Evolutionary conservation across 768 basidiomycete species (phyloP).

Genomic region (Agaricus blazei): DNA sequence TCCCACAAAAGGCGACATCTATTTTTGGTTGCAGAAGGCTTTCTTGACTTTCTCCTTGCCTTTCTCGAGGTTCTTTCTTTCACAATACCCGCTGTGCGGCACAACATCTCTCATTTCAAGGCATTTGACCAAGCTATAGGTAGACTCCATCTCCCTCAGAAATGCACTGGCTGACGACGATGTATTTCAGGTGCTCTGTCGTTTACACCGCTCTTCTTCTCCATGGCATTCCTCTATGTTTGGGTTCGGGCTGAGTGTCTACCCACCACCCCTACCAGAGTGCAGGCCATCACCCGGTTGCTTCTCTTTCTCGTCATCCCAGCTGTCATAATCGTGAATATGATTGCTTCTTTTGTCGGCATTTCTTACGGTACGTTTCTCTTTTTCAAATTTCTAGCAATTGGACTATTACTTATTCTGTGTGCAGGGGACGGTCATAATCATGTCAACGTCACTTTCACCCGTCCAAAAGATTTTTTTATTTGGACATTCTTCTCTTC

Average conservation of each 20-base stretch:
- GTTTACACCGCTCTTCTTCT: constrained; percentile 60
- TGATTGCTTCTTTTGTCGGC: constrained; percentile 61
- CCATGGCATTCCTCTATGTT: constrained; percentile 56
- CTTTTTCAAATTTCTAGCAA: neutral
- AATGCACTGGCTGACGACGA: neutral
- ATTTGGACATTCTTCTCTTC: constrained; percentile 56
- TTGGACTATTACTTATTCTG: neutral
- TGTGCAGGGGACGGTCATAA: constrained; percentile 2
- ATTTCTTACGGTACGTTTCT: constrained; percentile 46
- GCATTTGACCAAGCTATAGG: constrained; percentile 57
- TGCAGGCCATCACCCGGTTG: constrained; percentile 38
- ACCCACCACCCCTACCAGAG: constrained; percentile 43
- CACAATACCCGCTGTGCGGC: constrained; percentile 45
- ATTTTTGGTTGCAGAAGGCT: constrained; percentile 58
- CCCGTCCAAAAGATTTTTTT: constrained; percentile 24
- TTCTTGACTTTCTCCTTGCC: constrained; percentile 53
- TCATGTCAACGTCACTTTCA: constrained; percentile 37
- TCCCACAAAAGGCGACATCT: constrained; percentile 40
- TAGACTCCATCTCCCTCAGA: constrained; percentile 25
- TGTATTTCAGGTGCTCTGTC: constrained; percentile 42
- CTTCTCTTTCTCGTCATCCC: constrained; percentile 52
- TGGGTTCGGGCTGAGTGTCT: constrained; percentile 50
- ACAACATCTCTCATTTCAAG: constrained; percentile 40
- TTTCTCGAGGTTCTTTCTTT: constrained; percentile 59
- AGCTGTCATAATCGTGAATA: constrained; percentile 47